These are phyloP conservation scores for Microstroma glucosiphilum DNA, from an alignment of 1,284 basidiomycete genomes.

Conservation along the genomic window DNA sequence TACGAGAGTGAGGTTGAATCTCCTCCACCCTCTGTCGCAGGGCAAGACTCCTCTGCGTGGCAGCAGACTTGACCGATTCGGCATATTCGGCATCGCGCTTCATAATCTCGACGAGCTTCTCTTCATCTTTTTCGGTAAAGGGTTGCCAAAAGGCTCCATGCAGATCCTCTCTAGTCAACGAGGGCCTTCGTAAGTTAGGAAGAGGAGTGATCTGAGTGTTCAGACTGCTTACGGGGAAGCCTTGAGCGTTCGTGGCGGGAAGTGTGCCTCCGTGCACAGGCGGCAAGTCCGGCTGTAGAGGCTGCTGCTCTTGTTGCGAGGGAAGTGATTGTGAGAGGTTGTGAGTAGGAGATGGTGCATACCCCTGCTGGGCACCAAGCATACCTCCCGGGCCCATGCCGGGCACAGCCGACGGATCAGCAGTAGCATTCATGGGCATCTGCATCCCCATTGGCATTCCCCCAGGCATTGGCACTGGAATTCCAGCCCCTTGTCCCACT, in stretches of 20 bases:
- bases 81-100: slow-evolving; percentile 57
- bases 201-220: slow-evolving; percentile 64
- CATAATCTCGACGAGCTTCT: slow-evolving; percentile 58
- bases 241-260: slow-evolving; percentile 32
- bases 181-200: slow-evolving; percentile 56
- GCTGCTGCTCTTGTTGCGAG: slow-evolving; percentile 8
- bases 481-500: no score
- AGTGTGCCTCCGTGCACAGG: slow-evolving; percentile 50
- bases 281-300: slow-evolving; percentile 13
- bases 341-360: neutral
- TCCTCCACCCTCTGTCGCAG: slow-evolving; percentile 29
- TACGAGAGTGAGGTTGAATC: slow-evolving; percentile 25
- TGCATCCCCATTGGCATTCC: no score
- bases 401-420: neutral
- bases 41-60: slow-evolving; percentile 26
- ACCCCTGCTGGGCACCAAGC: neutral
- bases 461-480: no score
- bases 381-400: neutral
- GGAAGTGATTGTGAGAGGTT: neutral
- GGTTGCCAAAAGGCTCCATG: slow-evolving; percentile 34
- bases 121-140: slow-evolving; percentile 56
- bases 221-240: slow-evolving; percentile 58
- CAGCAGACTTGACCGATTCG: slow-evolving; percentile 41
- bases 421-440: neutral
- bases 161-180: slow-evolving; percentile 50